Percentiles rank a stretch among this genome's conserved stretches.
Evolutionary conservation across 108 stramenopile genomes (phyloP).

Genomic region (Pseudonitzschia pungens): DNA sequence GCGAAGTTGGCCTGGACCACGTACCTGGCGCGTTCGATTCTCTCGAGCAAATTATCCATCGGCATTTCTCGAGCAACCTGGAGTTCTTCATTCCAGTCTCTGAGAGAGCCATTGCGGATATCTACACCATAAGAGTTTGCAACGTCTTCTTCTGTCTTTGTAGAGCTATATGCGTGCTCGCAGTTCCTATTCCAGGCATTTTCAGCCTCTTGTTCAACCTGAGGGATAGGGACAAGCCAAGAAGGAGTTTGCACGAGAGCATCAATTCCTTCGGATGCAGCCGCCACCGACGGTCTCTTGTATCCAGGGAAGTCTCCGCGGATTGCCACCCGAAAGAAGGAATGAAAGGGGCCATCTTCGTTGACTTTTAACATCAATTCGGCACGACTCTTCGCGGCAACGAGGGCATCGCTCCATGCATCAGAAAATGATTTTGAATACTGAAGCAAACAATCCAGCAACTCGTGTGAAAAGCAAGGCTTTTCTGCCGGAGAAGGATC

Average conservation of each 20-base stretch:
- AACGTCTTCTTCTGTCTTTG: slow-evolving; percentile 78
- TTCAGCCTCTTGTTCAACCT: slow-evolving; percentile 20
- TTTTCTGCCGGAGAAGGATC: slow-evolving; percentile 84
- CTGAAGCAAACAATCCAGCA: slow-evolving; percentile 77
- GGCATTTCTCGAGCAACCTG: slow-evolving; percentile 88
- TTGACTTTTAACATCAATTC: slow-evolving; percentile 39
- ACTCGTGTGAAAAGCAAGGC: slow-evolving; percentile 71
- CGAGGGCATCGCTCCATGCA: slow-evolving; percentile 55
- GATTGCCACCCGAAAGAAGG: slow-evolving; percentile 54
- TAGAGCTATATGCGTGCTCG: slow-evolving; percentile 56
- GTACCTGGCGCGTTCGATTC: slow-evolving; percentile 77
- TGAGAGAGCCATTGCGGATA: slow-evolving; percentile 66
- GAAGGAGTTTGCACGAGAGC: slow-evolving; percentile 61
- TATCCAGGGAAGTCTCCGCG: slow-evolving; percentile 46
- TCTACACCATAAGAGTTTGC: slow-evolving; percentile 83
- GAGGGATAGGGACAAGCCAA: slow-evolving; percentile 68
- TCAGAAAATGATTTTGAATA: slow-evolving; percentile 44
- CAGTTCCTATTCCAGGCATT: slow-evolving; percentile 38
- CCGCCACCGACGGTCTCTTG: slow-evolving; percentile 21
- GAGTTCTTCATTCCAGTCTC: slow-evolving; percentile 97
- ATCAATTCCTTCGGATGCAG: slow-evolving; percentile 57
- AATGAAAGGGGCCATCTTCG: slow-evolving; percentile 41
- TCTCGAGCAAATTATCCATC: slow-evolving; percentile 55
- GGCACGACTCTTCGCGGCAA: slow-evolving; percentile 54
- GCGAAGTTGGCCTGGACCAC: neutral